These are phyloP conservation scores for Echria macrotheca DNA, from an alignment of 495 filamentous ascomycete species.

Conservation along the genomic window DNA sequence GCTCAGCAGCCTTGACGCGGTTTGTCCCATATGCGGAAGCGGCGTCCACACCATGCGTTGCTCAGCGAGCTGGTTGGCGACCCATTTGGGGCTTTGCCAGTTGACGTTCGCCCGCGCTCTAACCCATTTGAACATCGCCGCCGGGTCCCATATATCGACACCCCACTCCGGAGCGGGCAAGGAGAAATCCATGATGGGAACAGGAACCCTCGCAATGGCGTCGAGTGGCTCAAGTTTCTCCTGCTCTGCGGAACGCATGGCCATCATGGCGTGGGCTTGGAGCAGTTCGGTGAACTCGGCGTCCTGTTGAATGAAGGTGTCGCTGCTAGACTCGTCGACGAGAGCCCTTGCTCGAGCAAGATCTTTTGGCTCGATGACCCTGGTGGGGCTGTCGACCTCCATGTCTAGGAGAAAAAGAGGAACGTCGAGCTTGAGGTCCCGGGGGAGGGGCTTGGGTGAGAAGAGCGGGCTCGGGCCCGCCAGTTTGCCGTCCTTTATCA, in stretches of 20 bases:
- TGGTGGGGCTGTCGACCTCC: background rate
- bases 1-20: constrained; percentile 18
- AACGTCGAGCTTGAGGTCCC: constrained; percentile 21
- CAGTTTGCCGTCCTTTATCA: constrained; percentile 22
- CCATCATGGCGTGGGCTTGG: constrained; percentile 38
- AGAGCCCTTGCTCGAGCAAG: constrained; percentile 17
- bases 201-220: constrained; percentile 48
- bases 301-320: constrained; percentile 17
- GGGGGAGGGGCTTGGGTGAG: constrained; percentile 8
- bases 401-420: constrained; percentile 17
- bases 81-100: constrained; percentile 35
- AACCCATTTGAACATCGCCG: constrained; percentile 29
- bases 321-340: constrained; percentile 19
- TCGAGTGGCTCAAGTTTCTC: constrained; percentile 57
- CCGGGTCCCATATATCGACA: constrained; percentile 14
- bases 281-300: constrained; percentile 39
- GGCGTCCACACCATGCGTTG: constrained; percentile 45
- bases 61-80: constrained; percentile 36
- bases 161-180: constrained; percentile 53
- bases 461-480: background rate
- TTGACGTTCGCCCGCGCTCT: constrained; percentile 15
- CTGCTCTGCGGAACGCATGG: constrained; percentile 47
- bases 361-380: constrained; percentile 14
- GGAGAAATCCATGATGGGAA: constrained; percentile 59
- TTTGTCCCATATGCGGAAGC: constrained; percentile 30